These are phyloP conservation scores for Metschnikowia proteae DNA, from an alignment of 805 yeast species.

Conservation along the genomic window DNA sequence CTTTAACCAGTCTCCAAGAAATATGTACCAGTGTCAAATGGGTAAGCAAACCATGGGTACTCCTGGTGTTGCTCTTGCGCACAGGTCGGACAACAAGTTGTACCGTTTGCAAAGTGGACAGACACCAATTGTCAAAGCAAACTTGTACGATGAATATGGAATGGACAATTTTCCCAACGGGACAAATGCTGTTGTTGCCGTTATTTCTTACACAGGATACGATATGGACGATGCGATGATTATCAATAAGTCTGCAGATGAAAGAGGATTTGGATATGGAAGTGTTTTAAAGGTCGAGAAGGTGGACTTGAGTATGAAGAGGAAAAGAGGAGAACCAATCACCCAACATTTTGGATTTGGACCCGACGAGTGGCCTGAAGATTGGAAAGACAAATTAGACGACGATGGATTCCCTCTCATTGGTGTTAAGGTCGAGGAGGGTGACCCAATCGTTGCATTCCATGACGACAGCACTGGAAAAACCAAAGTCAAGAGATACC, in stretches of 20 bases:
- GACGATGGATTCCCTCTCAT: constrained; percentile 89
- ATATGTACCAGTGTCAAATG: constrained; percentile 99
- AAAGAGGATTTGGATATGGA: constrained; percentile 97
- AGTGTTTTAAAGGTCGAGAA: constrained; percentile 93
- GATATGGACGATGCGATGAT: constrained; percentile 99
- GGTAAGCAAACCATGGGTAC: constrained; percentile 99
- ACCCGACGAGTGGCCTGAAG: constrained; percentile 84
- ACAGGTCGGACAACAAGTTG: constrained; percentile 91
- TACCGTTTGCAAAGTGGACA: constrained; percentile 94
- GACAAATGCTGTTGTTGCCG: constrained; percentile 97
- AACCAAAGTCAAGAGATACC: constrained; percentile 89
- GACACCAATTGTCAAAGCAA: constrained; percentile 94
- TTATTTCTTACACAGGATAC: constrained; percentile 96
- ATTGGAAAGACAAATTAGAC: constrained; percentile 85
- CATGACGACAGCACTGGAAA: constrained; percentile 87
- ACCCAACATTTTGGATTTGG: constrained; percentile 95
- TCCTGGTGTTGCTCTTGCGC: constrained; percentile 91
- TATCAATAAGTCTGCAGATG: constrained; percentile 93
- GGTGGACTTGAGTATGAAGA: constrained; percentile 69
- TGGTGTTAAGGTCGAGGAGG: constrained; percentile 86
- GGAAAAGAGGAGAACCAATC: constrained; percentile 91
- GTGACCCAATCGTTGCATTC: constrained; percentile 93
- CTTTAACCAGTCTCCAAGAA: constrained; percentile 98
- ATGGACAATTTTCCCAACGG: constrained; percentile 99
- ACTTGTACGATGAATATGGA: constrained; percentile 90